A percentile compares a stretch with the other conserved stretches of the same genome.
Conservation (phyloP, 1,139 yeast genomes). For the Lodderomyces parapsilosis region DNA sequence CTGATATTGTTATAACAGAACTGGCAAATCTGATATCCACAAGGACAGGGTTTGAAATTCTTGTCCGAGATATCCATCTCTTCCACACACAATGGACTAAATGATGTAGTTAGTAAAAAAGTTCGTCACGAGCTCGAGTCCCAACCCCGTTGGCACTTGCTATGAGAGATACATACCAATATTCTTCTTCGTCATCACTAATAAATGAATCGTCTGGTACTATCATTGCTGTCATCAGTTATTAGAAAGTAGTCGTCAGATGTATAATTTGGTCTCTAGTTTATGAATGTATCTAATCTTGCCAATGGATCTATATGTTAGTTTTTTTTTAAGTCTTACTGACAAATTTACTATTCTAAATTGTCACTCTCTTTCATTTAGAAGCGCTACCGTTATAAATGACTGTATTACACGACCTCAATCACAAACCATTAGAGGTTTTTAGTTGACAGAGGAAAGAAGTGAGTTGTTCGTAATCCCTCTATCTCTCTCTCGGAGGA, state of each 20-base stretch:
- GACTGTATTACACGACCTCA: neutral
- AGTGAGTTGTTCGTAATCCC: too few species aligned
- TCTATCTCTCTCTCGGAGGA: too few species aligned
- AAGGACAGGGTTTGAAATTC: constrained; percentile 97
- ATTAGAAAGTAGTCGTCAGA: neutral
- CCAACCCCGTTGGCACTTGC: neutral
- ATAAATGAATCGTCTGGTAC: constrained; percentile 50
- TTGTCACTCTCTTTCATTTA: neutral
- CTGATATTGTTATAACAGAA: constrained; percentile 96
- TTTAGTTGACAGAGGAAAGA: too few species aligned
- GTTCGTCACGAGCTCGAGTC: neutral
- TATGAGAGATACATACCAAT: constrained; percentile 46
- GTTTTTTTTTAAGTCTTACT: too few species aligned
- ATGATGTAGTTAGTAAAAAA: constrained; percentile 21
- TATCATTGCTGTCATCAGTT: constrained; percentile 11
- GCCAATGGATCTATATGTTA: too few species aligned
- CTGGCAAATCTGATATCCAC: constrained; percentile 98
- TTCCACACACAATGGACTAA: constrained; percentile 92
- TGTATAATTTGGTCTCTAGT: neutral
- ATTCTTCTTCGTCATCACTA: constrained; percentile 80
- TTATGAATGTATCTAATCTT: neutral
- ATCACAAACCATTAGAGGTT: too few species aligned
- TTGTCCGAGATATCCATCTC: constrained; percentile 96
- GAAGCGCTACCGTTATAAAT: neutral
- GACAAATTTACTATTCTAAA: neutral